Percentiles rank a stretch among this genome's conserved stretches.
These are phyloP conservation scores for Theileria parva DNA, from an alignment of 169 alveolate genomes.

Conservation along the genomic window DNA sequence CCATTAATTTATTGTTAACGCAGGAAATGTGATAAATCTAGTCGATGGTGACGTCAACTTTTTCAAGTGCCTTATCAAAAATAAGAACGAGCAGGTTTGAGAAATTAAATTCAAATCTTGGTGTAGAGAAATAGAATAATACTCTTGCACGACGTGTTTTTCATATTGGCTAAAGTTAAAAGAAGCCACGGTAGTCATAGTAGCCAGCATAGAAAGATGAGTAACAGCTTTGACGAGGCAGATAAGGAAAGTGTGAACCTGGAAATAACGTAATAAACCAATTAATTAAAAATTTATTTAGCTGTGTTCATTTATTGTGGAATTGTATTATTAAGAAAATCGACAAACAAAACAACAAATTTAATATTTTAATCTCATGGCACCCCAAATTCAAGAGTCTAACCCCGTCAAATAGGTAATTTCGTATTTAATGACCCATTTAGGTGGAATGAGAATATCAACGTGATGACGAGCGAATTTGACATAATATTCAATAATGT, in stretches of 20 bases:
- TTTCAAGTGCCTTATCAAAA: slow-evolving; percentile 7
- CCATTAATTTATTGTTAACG: background rate
- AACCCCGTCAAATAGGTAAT: slow-evolving; percentile 1
- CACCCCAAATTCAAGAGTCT: slow-evolving; percentile 42
- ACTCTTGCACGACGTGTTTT: slow-evolving; percentile 20
- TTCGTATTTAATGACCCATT: background rate
- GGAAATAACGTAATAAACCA: slow-evolving; percentile 8
- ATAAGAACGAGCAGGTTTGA: slow-evolving; percentile 12
- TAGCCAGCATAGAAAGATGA: background rate
- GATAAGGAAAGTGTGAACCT: background rate
- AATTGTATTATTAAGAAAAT: slow-evolving; percentile 23
- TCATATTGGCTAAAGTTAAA: slow-evolving; percentile 19
- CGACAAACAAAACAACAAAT: slow-evolving; percentile 9
- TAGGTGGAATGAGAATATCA: slow-evolving; percentile 14
- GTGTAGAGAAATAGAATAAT: slow-evolving; percentile 17
- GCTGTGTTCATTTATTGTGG: slow-evolving; percentile 65
- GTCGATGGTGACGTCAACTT: background rate
- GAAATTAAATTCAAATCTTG: background rate
- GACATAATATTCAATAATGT: slow-evolving; percentile 31
- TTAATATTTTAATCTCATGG: slow-evolving; percentile 37
- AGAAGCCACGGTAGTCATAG: background rate
- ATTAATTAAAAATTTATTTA: background rate
- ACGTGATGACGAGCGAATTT: slow-evolving; percentile 30
- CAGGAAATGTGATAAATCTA: background rate
- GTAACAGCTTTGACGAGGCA: background rate